Evolutionary conservation across 169 alveolate species (phyloP).

Genomic region (Besnoitia besnoiti): DNA sequence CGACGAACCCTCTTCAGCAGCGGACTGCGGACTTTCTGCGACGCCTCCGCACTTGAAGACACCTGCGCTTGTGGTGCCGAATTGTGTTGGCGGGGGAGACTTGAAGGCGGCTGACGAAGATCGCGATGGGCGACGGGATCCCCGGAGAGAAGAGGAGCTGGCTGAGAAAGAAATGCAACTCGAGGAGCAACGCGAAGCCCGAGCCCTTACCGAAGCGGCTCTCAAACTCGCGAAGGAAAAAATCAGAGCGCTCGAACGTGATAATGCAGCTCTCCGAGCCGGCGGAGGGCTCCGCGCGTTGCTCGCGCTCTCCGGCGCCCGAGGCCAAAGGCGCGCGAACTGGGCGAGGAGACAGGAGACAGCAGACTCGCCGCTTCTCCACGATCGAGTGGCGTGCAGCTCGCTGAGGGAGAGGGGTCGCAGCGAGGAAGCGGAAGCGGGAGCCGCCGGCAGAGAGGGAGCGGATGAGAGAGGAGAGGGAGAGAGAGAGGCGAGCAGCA

Average conservation of each 20-base stretch:
- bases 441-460: neutral
- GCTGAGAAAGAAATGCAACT: neutral
- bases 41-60: too few species aligned
- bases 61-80: too few species aligned
- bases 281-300: neutral
- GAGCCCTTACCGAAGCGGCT: neutral
- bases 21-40: too few species aligned
- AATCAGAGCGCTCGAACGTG: neutral
- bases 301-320: neutral
- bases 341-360: neutral
- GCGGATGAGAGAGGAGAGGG: neutral
- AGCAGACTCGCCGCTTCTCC: too few species aligned
- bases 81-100: too few species aligned
- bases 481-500: neutral
- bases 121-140: neutral
- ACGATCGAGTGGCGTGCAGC: neutral
- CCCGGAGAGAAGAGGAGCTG: neutral
- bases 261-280: neutral
- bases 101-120: neutral
- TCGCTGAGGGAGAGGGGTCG: neutral
- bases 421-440: neutral
- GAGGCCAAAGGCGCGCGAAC: neutral
- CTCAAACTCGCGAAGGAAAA: neutral
- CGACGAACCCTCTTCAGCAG: too few species aligned
- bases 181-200: conserved; percentile 26